Percentiles rank a stretch among this genome's conserved stretches.
phyloP scores from a whole-genome alignment of 805 yeast species.

The Starmerella bombicola region DNA sequence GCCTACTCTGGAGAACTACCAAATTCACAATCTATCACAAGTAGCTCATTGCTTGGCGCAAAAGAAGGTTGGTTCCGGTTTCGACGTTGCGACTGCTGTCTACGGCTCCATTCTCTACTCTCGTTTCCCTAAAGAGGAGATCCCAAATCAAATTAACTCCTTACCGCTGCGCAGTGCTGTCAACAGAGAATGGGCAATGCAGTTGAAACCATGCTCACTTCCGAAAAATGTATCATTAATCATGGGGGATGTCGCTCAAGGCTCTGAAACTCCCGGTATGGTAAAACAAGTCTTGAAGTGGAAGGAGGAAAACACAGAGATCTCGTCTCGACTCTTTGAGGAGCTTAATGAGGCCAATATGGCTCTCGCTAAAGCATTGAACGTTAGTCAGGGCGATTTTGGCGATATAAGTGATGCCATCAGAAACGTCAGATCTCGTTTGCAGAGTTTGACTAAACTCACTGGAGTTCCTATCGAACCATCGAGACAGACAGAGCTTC shows the following conservation, averaged over 20 bases:
- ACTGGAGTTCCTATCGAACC: conserved; percentile 91
- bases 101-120: conserved; percentile 77
- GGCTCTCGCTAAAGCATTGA: conserved; percentile 40
- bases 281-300: conserved; percentile 66
- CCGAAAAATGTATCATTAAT: conserved; percentile 59
- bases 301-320: conserved; percentile 43
- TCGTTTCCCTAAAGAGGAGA: conserved; percentile 52
- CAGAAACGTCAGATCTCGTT: conserved; percentile 39
- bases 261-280: conserved; percentile 87
- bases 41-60: conserved; percentile 89
- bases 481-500: conserved; percentile 50
- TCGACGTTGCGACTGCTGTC: conserved; percentile 92
- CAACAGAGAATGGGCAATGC: conserved; percentile 44
- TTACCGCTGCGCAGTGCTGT: conserved; percentile 23
- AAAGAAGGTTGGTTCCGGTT: conserved; percentile 91
- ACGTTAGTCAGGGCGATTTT: conserved; percentile 28
- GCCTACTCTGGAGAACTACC: conserved; percentile 16
- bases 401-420: conserved; percentile 8
- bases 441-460: conserved; percentile 47
- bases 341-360: conserved; percentile 48
- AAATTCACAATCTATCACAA: conserved; percentile 77
- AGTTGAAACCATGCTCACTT: conserved; percentile 41
- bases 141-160: conserved; percentile 23
- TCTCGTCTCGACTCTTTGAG: conserved; percentile 42
- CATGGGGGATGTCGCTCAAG: conserved; percentile 90